Evolutionary conservation across 2,329 filamentous ascomycete species (phyloP).

Genomic region (Magnaporthiopsis incrustans): DNA sequence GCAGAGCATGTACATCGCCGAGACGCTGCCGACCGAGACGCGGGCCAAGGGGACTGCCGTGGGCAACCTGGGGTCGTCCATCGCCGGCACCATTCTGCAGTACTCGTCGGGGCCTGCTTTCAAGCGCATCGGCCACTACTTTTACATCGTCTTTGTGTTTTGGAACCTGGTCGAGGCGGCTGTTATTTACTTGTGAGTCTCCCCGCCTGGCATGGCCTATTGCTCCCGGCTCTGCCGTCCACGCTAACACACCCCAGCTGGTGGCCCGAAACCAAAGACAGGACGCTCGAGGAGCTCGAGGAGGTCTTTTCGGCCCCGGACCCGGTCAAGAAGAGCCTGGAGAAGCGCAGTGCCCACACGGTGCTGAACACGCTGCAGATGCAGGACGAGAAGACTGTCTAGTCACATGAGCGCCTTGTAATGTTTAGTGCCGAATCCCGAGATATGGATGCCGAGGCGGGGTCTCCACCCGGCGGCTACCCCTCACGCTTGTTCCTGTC

Average conservation of each 20-base stretch:
- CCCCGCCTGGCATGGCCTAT: conserved; percentile 32
- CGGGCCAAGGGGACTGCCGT: conserved; percentile 36
- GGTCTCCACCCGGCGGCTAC: too few relatives aligned
- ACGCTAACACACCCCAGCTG: conserved; percentile 21
- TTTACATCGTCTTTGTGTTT: conserved; percentile 33
- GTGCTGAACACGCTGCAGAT: conserved; percentile 11
- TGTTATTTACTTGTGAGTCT: conserved; percentile 33
- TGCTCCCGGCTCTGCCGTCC: conserved; percentile 11
- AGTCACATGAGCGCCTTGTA: neutral
- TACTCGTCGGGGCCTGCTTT: conserved; percentile 36
- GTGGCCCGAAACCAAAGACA: conserved; percentile 39
- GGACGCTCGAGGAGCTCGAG: conserved; percentile 45
- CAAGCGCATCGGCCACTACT: conserved; percentile 29
- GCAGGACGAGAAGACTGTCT: conserved; percentile 3
- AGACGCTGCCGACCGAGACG: conserved; percentile 32
- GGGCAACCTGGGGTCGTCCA: conserved; percentile 31
- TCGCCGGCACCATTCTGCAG: conserved; percentile 31
- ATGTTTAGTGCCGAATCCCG: too few relatives aligned
- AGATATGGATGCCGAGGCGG: too few relatives aligned
- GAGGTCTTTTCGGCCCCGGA: conserved; percentile 40
- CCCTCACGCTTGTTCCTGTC: too few relatives aligned
- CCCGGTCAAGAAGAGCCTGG: conserved; percentile 19
- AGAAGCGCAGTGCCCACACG: conserved; percentile 10
- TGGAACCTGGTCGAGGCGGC: conserved; percentile 32
- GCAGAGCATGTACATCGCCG: conserved; percentile 41